Percentiles rank a stretch among this genome's conserved stretches.
These are phyloP conservation scores for Candida nonsorbophila DNA, from an alignment of 805 yeast species.

Conservation along the genomic window DNA sequence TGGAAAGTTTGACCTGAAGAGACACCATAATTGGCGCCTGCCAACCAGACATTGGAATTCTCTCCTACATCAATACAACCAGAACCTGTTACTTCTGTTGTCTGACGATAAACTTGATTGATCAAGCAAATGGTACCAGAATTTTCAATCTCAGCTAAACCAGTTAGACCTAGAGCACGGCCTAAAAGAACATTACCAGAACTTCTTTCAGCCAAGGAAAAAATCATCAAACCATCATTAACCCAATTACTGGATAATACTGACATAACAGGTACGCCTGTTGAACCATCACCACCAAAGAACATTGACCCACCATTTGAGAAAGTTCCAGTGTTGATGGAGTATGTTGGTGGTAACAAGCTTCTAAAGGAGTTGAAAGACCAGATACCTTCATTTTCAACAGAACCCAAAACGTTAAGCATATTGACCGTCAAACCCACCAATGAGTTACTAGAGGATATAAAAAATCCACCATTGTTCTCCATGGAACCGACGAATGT, in stretches of 20 bases:
- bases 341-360: constrained; percentile 9
- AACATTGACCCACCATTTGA: constrained; percentile 12
- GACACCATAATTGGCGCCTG: constrained; percentile 3
- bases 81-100: constrained; percentile 10
- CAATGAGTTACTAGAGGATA: constrained; percentile 8
- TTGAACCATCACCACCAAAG: constrained; percentile 8
- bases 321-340: constrained; percentile 8
- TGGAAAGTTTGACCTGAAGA: constrained; percentile 12
- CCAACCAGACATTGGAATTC: constrained; percentile 7
- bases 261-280: constrained; percentile 9
- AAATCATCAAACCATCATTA: constrained; percentile 10
- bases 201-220: constrained; percentile 6
- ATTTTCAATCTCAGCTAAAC: constrained; percentile 11
- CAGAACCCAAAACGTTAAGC: constrained; percentile 4
- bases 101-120: constrained; percentile 12
- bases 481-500: constrained; percentile 9
- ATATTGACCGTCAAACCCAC: constrained; percentile 11
- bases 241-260: constrained; percentile 7
- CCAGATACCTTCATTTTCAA: constrained; percentile 16
- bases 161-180: constrained; percentile 1
- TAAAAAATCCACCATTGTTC: constrained; percentile 12
- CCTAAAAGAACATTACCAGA: constrained; percentile 10
- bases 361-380: constrained; percentile 11
- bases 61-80: constrained; percentile 16
- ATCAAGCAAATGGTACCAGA: constrained; percentile 19